phyloP scores from a whole-genome alignment of 1,139 yeast species.

The Taphrina betulina region DNA sequence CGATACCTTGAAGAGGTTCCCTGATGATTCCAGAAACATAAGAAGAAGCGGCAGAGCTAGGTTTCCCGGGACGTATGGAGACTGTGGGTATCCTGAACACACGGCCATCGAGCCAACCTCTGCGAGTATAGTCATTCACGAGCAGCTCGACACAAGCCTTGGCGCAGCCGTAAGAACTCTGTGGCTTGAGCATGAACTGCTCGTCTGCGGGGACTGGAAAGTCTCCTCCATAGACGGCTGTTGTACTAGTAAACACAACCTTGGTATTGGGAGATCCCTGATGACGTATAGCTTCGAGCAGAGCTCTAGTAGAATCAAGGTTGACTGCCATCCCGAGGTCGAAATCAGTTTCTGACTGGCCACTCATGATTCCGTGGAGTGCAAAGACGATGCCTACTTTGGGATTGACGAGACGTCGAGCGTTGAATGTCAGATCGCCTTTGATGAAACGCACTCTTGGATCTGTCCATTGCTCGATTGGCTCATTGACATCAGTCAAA shows the following conservation, averaged over 20 bases:
- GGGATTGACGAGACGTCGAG: not conserved
- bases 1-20: constrained; percentile 39
- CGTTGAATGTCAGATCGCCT: not conserved
- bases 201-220: not conserved
- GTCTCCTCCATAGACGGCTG: not conserved
- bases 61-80: constrained; percentile 40
- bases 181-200: not conserved
- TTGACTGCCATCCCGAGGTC: constrained; percentile 41
- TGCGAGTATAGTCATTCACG: constrained; percentile 39
- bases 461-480: not conserved
- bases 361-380: constrained; percentile 41
- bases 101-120: constrained; percentile 39
- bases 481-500: not conserved
- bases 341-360: constrained; percentile 40
- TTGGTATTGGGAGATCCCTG: not conserved
- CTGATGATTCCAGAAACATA: constrained; percentile 41
- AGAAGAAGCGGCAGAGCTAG: constrained; percentile 40
- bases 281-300: constrained; percentile 36
- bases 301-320: constrained; percentile 39
- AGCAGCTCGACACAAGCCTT: constrained; percentile 38
- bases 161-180: not conserved
- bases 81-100: constrained; percentile 40
- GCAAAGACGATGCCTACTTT: constrained; percentile 37
- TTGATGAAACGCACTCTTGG: not conserved
- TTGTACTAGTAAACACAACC: not conserved